Evolutionary conservation across 2,329 filamentous ascomycete genomes (phyloP), one percentile per base, ranked within the genome.

Genomic region (Colletotrichum tanaceti): DNA sequence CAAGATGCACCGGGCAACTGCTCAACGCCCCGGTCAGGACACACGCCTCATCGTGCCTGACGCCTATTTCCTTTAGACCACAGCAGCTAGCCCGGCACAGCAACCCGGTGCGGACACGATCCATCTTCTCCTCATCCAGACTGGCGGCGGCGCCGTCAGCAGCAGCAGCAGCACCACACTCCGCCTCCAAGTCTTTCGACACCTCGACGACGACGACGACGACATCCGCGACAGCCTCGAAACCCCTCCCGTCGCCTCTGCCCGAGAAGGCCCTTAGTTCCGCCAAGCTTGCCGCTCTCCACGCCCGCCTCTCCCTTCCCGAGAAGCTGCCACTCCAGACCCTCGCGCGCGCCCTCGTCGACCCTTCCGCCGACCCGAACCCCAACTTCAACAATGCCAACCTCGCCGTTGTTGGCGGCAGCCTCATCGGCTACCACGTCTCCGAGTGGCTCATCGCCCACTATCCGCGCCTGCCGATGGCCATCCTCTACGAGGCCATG

Each of bases 201-300:
- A 20, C 57, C 44, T 59, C 53, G 75, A 61, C 71, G 73, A 71
- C 74, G 74, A 73, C 71, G 76, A 70, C 71, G 74, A 69, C 73
- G 73, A 74, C 72, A 76, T 74, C 72, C 75, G 65, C 74, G 77
- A 72, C 46, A 72, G 75, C 38, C 78, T 81, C 64, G 79, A 81
- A 4, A 46, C 11, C 70, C 70, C 35, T 91, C 72, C 91, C 93
- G 61, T 95, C 93, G 75, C 93, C 93, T 73, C 87, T 87, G 63
- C 89, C 90, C 72, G 82, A 87, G 74, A 85, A 86, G 72, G 91
- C 93, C 50, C 81, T 85, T 69, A 80, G 84, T 72, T 98, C 95
- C 54, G 90, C 94, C 71, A 98, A 98, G 84, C 91, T 99, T 74
- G 90, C 94, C 72, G 94, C 96, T 72, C 89, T 99, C 53, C 94